A percentile compares a stretch with the other conserved stretches of the same genome.
Evolutionary conservation across 768 basidiomycete genomes (phyloP).

Genomic region (Trametopsis cervina): DNA sequence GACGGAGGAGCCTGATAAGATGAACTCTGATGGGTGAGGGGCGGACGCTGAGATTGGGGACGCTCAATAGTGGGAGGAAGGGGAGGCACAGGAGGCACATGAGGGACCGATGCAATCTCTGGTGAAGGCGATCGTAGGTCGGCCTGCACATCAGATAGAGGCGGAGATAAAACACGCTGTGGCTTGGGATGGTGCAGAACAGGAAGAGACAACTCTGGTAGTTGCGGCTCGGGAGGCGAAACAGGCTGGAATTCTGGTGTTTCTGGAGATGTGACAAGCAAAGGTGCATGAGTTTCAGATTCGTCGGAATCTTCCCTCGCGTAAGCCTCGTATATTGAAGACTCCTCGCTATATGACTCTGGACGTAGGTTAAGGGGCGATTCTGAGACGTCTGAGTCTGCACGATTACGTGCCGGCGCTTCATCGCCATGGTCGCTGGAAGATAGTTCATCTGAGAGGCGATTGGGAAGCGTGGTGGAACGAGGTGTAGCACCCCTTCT

Average conservation of each 20-base stretch:
- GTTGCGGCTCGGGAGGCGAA: conserved; percentile 3
- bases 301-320: conserved; percentile 42
- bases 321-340: conserved; percentile 82
- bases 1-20: conserved; percentile 20
- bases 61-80: not conserved
- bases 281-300: conserved; percentile 10
- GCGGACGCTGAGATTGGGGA: conserved; percentile 21
- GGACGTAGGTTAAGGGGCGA: conserved; percentile 42
- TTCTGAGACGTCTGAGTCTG: conserved; percentile 40
- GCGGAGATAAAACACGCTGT: conserved; percentile 43
- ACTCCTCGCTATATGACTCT: conserved; percentile 76
- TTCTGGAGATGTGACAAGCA: conserved; percentile 14
- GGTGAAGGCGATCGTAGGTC: conserved; percentile 55
- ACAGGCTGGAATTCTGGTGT: conserved; percentile 11
- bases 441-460: conserved; percentile 66
- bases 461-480: conserved; percentile 32
- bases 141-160: conserved; percentile 31
- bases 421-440: conserved; percentile 58
- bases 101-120: conserved; percentile 13
- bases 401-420: conserved; percentile 27
- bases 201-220: conserved; percentile 8
- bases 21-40: conserved; percentile 19
- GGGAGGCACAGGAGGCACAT: conserved; percentile 9
- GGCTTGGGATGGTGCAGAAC: conserved; percentile 62
- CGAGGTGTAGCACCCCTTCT: conserved; percentile 29